Conservation (phyloP, 1,139 yeast genomes). For the Oligophagozyma castellii region DNA sequence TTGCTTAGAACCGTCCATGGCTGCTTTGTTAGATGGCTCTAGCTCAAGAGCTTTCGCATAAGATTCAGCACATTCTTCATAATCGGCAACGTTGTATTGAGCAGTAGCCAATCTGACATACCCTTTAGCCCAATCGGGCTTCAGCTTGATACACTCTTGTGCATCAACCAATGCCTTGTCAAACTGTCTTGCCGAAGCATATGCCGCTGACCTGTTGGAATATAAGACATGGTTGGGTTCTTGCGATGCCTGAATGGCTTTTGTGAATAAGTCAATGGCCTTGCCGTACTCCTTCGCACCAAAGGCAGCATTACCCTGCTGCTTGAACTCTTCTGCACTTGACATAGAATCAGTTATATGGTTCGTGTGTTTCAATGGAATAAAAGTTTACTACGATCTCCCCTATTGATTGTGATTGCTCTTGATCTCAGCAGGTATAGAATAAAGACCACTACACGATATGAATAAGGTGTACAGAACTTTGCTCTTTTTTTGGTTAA, state of each 20-base stretch:
- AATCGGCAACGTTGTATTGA: slow-evolving; percentile 66
- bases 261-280: slow-evolving; percentile 69
- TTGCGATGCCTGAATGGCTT: slow-evolving; percentile 78
- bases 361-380: too few species aligned
- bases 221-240: slow-evolving; percentile 79
- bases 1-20: slow-evolving; percentile 64
- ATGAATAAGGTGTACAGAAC: too few species aligned
- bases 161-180: slow-evolving; percentile 73
- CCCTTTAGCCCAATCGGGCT: slow-evolving; percentile 87
- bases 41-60: slow-evolving; percentile 74
- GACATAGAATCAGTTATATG: too few species aligned
- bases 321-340: slow-evolving; percentile 61
- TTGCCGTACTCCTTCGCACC: slow-evolving; percentile 70
- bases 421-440: too few species aligned
- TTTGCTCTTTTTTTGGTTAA: too few species aligned
- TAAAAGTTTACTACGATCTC: too few species aligned
- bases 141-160: slow-evolving; percentile 62
- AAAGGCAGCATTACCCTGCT: slow-evolving; percentile 85
- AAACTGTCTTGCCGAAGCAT: slow-evolving; percentile 68
- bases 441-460: too few species aligned
- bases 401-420: too few species aligned
- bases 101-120: slow-evolving; percentile 93
- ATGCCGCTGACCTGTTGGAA: slow-evolving; percentile 90
- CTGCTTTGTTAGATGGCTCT: slow-evolving; percentile 76
- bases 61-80: slow-evolving; percentile 52